phyloP scores from a whole-genome alignment of 768 basidiomycete species.

The Neoboletus brunneissimus region DNA sequence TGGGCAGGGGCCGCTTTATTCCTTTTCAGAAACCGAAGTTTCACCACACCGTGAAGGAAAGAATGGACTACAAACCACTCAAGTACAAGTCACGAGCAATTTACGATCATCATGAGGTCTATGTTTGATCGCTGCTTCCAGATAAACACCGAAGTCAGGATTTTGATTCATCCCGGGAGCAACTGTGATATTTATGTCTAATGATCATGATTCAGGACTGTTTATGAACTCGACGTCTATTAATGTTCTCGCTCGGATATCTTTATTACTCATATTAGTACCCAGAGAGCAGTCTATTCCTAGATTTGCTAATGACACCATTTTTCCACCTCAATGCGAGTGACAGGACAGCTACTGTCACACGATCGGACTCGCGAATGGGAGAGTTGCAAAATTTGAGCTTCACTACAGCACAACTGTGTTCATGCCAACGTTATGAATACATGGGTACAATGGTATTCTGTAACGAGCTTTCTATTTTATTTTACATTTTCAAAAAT shows the following conservation, averaged over 20 bases:
- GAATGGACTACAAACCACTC: constrained; percentile 46
- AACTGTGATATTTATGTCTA: neutral
- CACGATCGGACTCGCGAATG: too few species aligned
- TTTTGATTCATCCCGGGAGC: neutral
- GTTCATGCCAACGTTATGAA: neutral
- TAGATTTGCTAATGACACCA: neutral
- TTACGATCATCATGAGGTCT: constrained; percentile 46
- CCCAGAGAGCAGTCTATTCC: neutral
- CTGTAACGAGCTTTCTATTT: too few species aligned
- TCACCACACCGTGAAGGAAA: constrained; percentile 59
- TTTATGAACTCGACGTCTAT: neutral
- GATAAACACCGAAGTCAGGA: neutral
- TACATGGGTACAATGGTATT: neutral
- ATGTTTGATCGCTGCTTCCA: constrained; percentile 31
- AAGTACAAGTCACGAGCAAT: constrained; percentile 59
- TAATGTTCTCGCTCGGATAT: neutral
- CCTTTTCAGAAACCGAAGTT: constrained; percentile 48
- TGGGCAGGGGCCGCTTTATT: constrained; percentile 58
- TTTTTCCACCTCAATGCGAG: neutral
- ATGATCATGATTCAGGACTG: neutral
- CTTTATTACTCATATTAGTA: neutral
- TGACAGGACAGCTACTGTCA: neutral
- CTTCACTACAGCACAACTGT: neutral
- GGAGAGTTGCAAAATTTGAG: neutral
- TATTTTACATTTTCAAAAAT: too few species aligned